A percentile compares a stretch with the other conserved stretches of the same genome.
These are phyloP conservation scores for Fraxinus ornus DNA, from an alignment of 305 asterid species.

Conservation along the genomic window DNA sequence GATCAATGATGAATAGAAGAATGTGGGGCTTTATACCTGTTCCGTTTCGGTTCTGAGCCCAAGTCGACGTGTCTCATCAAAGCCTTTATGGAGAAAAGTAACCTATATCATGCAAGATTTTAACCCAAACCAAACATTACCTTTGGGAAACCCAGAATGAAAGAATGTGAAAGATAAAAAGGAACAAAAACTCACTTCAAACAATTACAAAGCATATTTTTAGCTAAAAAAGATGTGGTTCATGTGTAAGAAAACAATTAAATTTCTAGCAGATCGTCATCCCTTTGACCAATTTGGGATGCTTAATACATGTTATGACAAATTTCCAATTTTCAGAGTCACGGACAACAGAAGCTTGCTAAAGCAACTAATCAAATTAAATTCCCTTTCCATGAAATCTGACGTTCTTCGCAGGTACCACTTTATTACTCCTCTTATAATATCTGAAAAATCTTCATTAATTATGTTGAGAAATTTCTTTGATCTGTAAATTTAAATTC, in stretches of 20 bases:
- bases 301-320: neutral
- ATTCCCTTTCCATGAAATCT: neutral
- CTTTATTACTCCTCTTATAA: neutral
- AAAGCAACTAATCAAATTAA: neutral
- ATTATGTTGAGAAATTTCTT: neutral
- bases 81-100: constrained; percentile 95
- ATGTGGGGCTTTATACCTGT: constrained; percentile 48
- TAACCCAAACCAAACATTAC: constrained; percentile 24
- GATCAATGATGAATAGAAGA: constrained; percentile 14
- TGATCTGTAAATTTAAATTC: neutral
- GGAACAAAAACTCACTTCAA: neutral
- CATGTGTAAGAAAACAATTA: neutral
- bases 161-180: constrained; percentile 10
- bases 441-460: neutral
- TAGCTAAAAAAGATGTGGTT: neutral
- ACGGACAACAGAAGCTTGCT: neutral
- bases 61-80: constrained; percentile 97
- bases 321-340: neutral
- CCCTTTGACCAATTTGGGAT: neutral
- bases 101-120: constrained; percentile 47
- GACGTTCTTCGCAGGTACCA: neutral
- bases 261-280: neutral
- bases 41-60: constrained; percentile 89
- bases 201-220: neutral
- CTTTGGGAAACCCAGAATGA: constrained; percentile 14